These are phyloP conservation scores for Tylopilus sp. DNA, from an alignment of 1,284 basidiomycete genomes.

Conservation along the genomic window DNA sequence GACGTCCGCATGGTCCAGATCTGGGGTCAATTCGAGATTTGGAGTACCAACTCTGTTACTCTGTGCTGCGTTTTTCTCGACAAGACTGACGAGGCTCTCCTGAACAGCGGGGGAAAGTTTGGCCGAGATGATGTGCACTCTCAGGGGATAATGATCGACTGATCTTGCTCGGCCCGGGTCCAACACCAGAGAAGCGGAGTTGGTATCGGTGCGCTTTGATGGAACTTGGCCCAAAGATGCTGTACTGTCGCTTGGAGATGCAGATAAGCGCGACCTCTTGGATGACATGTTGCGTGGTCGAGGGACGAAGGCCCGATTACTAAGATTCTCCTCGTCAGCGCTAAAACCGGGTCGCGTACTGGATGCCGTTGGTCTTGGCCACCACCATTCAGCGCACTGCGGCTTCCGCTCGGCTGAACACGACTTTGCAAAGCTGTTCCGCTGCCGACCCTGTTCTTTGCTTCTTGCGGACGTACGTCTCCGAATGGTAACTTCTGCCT, in stretches of 20 bases:
- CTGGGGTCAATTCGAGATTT: conserved; percentile 39
- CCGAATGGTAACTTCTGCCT: not conserved
- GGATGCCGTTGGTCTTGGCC: too few relatives aligned
- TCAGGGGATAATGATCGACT: conserved; percentile 23
- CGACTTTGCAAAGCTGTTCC: too few relatives aligned
- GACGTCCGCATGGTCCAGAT: conserved; percentile 54
- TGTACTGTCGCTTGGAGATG: not conserved
- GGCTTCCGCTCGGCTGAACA: too few relatives aligned
- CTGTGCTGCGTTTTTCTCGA: conserved; percentile 34
- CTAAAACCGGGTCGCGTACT: too few relatives aligned
- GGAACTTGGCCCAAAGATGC: conserved; percentile 3
- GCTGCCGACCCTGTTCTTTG: too few relatives aligned
- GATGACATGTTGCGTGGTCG: conserved; percentile 5
- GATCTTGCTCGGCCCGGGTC: conserved; percentile 6
- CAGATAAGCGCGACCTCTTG: conserved; percentile 9
- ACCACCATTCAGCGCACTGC: too few relatives aligned
- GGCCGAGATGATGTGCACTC: conserved; percentile 55
- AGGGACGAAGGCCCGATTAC: not conserved
- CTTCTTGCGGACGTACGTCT: not conserved
- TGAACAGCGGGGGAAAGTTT: conserved; percentile 48
- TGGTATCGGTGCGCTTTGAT: conserved; percentile 11
- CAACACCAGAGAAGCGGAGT: conserved; percentile 2
- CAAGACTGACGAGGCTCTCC: conserved; percentile 45
- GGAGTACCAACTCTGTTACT: not conserved
- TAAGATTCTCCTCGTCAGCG: not conserved